Base-by-base conservation (phyloP, 768 basidiomycete genomes). In the Sporobolomyces pararoseus region DNA sequence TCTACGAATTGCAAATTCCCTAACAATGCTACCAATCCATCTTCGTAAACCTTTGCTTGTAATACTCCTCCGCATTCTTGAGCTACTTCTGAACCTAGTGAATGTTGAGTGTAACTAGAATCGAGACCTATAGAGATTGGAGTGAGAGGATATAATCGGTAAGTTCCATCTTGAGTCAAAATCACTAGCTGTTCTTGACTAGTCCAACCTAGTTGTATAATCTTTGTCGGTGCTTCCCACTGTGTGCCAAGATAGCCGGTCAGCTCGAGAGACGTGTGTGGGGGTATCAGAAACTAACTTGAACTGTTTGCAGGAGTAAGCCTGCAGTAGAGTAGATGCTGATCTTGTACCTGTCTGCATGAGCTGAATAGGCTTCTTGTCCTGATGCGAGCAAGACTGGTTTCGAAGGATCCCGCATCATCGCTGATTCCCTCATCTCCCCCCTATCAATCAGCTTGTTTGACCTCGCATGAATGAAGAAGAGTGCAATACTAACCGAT, bases 81-180 rank as follows among this genome's bases (percentile, higher is more conserved):
- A 0, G 89, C 27, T 7, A 34, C 90, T 60, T 95, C 93, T 13
- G 82, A 82, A 12, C 91, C 92, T 3, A 97, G 83, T 0, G 91
- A 91, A 78, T 87, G 84, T 70, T 97, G 93, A 66, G 85, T 82
- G 77, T 93, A 96, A 23, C 4, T 32, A 23, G 44, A 34, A 4
- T 61, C 59, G 31, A 35, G 14, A 21, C 17, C 16, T 13, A 59
- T 46, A 6, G 58, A 25, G 23, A 59, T 29, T 4, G 60, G 64
- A 23, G 65, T 52, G 61, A 76, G 68, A 69, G 78, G 59, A 65
- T 97, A 97, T 31, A 97, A 75, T 53, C 96, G 84, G 80, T 96
- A 99, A 9, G 85, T 84, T 31, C 95, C 94, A 75, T 97, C 93
- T 79, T 95, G 92, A 77, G 93, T 90, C 46, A 98, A 80, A 19